Percentiles rank a stretch among this genome's conserved stretches.
phyloP scores from a whole-genome alignment of 164 flowering plant genomes.

The Aristolochia californica region DNA sequence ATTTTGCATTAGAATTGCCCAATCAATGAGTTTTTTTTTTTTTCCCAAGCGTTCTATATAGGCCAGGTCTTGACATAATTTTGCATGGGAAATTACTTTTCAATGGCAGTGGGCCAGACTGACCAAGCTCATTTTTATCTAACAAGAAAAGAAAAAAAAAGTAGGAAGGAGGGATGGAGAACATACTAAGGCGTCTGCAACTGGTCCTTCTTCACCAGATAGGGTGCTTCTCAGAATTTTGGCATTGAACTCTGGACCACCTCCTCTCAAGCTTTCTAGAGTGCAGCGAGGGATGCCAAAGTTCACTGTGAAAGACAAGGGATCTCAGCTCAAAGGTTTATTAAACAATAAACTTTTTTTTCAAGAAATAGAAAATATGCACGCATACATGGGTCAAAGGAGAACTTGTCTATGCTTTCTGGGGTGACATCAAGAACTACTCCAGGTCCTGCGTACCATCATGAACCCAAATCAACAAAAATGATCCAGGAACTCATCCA shows the following conservation, averaged over 20 bases:
- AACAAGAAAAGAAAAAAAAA: neutral
- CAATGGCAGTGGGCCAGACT: too few relatives aligned
- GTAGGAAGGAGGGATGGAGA: neutral
- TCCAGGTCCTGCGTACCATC: slow-evolving; percentile 56
- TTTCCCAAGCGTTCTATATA: too few relatives aligned
- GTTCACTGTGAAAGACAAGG: slow-evolving; percentile 41
- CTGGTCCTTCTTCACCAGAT: slow-evolving; percentile 71
- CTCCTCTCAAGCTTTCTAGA: slow-evolving; percentile 62
- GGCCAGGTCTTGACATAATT: neutral
- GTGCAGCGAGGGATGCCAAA: slow-evolving; percentile 92
- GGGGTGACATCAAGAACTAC: slow-evolving; percentile 67
- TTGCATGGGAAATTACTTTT: neutral
- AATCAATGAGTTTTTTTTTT: neutral
- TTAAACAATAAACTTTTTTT: neutral
- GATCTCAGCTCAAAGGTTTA: neutral
- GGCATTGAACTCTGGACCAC: slow-evolving; percentile 71
- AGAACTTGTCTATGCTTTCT: slow-evolving; percentile 54
- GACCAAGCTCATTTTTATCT: too few relatives aligned
- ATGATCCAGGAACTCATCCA: too few relatives aligned
- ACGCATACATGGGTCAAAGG: slow-evolving; percentile 73
- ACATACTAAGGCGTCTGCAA: slow-evolving; percentile 89
- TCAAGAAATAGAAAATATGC: neutral
- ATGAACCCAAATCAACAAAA: neutral
- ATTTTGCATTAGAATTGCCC: neutral
- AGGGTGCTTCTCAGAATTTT: slow-evolving; percentile 49